phyloP scores from a whole-genome alignment of 495 filamentous ascomycete species.

The Neurospora sp. region DNA sequence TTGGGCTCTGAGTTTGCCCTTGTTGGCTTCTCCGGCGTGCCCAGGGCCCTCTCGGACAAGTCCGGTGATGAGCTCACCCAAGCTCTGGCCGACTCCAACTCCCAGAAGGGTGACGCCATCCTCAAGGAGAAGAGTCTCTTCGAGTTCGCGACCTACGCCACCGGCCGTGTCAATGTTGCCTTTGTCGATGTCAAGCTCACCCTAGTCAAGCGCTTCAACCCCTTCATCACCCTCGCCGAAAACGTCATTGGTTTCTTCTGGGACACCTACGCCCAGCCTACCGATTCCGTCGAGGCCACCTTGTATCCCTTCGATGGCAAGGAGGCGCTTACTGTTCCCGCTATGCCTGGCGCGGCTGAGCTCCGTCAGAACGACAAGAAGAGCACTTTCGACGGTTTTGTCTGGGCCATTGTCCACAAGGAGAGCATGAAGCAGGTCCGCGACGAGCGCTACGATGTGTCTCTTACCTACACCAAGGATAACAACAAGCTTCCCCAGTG shows the following conservation, averaged over 20 bases:
- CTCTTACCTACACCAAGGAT: conserved; percentile 85
- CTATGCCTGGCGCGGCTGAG: conserved; percentile 45
- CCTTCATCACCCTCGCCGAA: conserved; percentile 62
- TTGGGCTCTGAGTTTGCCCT: conserved; percentile 75
- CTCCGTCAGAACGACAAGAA: conserved; percentile 49
- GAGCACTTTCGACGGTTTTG: conserved; percentile 79
- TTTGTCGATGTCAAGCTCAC: conserved; percentile 78
- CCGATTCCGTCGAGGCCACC: conserved; percentile 62
- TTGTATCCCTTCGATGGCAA: conserved; percentile 85
- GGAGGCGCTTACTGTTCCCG: conserved; percentile 62
- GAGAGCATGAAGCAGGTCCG: conserved; percentile 80
- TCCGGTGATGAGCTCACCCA: conserved; percentile 32
- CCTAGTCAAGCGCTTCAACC: conserved; percentile 85
- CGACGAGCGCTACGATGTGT: conserved; percentile 89
- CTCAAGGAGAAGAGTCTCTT: conserved; percentile 75
- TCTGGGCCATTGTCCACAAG: conserved; percentile 95
- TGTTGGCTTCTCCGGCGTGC: conserved; percentile 62
- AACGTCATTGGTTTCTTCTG: conserved; percentile 62
- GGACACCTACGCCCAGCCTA: conserved; percentile 53
- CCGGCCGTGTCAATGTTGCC: conserved; percentile 85
- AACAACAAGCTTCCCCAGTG: conserved; percentile 81
- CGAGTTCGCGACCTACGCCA: conserved; percentile 85
- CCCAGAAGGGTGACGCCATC: conserved; percentile 41
- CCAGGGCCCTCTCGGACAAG: conserved; percentile 25
- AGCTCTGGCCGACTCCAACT: conserved; percentile 21